Evolutionary conservation across 805 yeast genomes (phyloP).

Genomic region (Candida palmyrensis): DNA sequence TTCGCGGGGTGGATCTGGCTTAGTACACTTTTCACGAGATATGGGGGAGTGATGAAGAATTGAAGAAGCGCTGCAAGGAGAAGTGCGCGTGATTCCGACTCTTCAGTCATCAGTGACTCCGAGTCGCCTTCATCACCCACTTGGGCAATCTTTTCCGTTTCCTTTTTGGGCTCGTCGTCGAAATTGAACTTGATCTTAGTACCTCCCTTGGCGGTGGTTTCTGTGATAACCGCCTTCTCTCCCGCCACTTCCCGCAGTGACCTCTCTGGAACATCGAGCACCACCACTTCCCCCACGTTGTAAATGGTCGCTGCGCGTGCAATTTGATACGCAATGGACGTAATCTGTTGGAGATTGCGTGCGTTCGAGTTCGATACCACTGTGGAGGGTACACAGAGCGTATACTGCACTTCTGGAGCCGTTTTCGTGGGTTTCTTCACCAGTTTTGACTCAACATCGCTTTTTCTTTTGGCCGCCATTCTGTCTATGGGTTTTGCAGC

Average conservation of each 20-base stretch:
- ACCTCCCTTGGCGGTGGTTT: conserved; percentile 17
- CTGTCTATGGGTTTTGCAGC: too few species aligned
- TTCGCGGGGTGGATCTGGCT: conserved; percentile 36
- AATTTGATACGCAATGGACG: conserved; percentile 69
- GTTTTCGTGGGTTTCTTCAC: conserved; percentile 28
- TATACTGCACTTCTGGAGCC: conserved; percentile 28
- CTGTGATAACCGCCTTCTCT: conserved; percentile 16
- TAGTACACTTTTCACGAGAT: conserved; percentile 63
- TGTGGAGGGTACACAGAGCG: conserved; percentile 72
- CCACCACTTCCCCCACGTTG: conserved; percentile 68
- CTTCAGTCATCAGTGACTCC: too few species aligned
- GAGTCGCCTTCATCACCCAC: conserved; percentile 11
- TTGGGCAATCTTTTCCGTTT: conserved; percentile 12
- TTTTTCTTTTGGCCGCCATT: conserved; percentile 21
- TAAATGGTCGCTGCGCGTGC: conserved; percentile 70
- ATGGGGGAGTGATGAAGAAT: conserved; percentile 81
- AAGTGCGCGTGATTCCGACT: conserved; percentile 31
- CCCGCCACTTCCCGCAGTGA: conserved; percentile 9
- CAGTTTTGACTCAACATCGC: conserved; percentile 13
- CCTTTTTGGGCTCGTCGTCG: conserved; percentile 21
- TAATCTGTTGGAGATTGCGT: conserved; percentile 64
- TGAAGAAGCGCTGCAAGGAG: conserved; percentile 68
- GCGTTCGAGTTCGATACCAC: conserved; percentile 53
- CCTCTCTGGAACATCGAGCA: conserved; percentile 49
- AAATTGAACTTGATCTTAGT: conserved; percentile 28